These are phyloP conservation scores for Colletotrichum musicola DNA, from an alignment of 2,329 filamentous ascomycete species.

Conservation along the genomic window DNA sequence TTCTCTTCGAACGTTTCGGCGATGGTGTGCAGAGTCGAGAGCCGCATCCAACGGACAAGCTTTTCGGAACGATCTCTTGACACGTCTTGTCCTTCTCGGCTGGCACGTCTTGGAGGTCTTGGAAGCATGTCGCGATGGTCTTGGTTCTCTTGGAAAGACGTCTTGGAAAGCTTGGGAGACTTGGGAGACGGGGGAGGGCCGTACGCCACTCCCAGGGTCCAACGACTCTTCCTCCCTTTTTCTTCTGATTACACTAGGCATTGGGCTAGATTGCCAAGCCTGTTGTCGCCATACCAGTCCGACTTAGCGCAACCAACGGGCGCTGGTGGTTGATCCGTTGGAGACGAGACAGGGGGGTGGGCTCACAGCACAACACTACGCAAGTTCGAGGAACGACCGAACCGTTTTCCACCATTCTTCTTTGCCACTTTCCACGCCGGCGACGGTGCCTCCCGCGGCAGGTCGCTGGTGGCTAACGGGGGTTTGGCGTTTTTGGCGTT, in stretches of 20 bases:
- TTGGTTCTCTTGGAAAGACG: slow-evolving; percentile 18
- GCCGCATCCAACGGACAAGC: slow-evolving; percentile 15
- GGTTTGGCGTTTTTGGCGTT: background rate
- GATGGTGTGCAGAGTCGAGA: slow-evolving; percentile 15
- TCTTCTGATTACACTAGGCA: background rate
- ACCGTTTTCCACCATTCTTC: slow-evolving; percentile 13
- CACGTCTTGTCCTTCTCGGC: slow-evolving; percentile 15
- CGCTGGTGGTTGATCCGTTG: too few species aligned
- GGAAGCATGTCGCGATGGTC: slow-evolving; percentile 16
- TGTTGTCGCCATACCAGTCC: slow-evolving; percentile 2
- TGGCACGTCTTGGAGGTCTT: slow-evolving; percentile 36
- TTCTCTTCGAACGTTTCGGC: background rate
- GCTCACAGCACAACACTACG: too few species aligned
- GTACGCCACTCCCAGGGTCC: slow-evolving; percentile 9
- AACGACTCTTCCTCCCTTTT: slow-evolving; percentile 2
- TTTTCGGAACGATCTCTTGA: slow-evolving; percentile 32
- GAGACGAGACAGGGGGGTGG: too few species aligned
- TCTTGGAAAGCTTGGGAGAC: slow-evolving; percentile 29
- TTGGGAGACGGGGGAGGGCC: background rate
- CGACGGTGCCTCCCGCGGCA: slow-evolving; percentile 2
- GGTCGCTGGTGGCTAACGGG: background rate
- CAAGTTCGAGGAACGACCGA: background rate
- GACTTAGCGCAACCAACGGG: slow-evolving; percentile 14
- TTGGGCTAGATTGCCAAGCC: slow-evolving; percentile 12
- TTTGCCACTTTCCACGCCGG: slow-evolving; percentile 16